Evolutionary conservation across 169 alveolate species (phyloP).

Genomic region (Plasmodium fragile): DNA sequence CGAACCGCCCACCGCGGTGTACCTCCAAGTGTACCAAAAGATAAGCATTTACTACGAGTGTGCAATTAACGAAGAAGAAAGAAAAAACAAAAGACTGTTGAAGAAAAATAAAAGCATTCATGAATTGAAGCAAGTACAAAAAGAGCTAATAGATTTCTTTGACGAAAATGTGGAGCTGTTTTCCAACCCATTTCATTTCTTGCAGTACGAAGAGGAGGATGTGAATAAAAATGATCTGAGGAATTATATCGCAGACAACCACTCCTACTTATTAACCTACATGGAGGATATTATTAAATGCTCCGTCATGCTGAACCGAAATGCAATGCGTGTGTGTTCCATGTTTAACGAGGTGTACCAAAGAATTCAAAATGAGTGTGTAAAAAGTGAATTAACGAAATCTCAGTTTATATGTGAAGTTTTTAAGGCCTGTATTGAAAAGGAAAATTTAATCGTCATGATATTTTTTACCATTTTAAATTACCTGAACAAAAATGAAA

Average conservation of each 20-base stretch:
- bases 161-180: conserved; percentile 19
- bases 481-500: conserved; percentile 48
- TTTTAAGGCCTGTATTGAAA: conserved; percentile 63
- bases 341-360: conserved; percentile 55
- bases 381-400: conserved; percentile 31
- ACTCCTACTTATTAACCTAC: conserved; percentile 9
- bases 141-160: conserved; percentile 27
- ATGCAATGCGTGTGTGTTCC: conserved; percentile 20
- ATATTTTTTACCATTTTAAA: conserved; percentile 32
- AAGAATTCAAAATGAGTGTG: conserved; percentile 21
- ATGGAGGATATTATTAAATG: conserved; percentile 59
- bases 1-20: conserved; percentile 28
- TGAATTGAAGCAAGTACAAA: conserved; percentile 27
- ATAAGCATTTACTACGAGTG: conserved; percentile 34
- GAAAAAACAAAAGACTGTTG: conserved; percentile 54
- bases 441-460: conserved; percentile 70
- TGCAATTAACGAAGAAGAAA: conserved; percentile 69
- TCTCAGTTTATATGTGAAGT: conserved; percentile 25
- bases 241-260: conserved; percentile 2
- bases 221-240: conserved; percentile 50
- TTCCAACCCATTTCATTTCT: conserved; percentile 59
- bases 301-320: conserved; percentile 40
- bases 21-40: conserved; percentile 45
- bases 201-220: conserved; percentile 70
- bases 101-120: not conserved